These are phyloP conservation scores for Leishmania tarentolae DNA, from an alignment of 208 protist genomes.

Conservation along the genomic window DNA sequence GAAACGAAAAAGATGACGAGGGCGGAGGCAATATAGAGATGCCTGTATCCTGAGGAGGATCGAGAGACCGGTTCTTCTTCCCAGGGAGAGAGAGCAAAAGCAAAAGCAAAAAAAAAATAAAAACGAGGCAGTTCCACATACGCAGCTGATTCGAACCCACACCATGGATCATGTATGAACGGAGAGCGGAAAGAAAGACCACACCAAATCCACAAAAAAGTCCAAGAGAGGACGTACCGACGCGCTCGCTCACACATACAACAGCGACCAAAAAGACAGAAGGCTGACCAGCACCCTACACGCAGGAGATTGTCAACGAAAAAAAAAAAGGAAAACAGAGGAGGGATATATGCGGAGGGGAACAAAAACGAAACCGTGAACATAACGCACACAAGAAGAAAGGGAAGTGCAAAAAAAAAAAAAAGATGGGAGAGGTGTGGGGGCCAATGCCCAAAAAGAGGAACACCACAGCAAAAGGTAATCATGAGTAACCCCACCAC, in stretches of 20 bases:
- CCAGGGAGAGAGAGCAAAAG: not conserved
- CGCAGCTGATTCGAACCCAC: not conserved
- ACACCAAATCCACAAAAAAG: not conserved
- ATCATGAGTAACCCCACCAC: not conserved
- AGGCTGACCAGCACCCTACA: not conserved
- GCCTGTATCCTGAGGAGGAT: not conserved
- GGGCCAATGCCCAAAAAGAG: not conserved
- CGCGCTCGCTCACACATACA: not conserved
- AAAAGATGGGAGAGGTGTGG: not conserved
- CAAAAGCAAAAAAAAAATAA: not conserved
- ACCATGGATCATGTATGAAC: not conserved
- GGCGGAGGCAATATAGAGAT: not conserved
- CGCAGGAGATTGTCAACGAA: not conserved
- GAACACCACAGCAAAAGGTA: not conserved
- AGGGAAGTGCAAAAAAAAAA: not conserved
- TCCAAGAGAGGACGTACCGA: not conserved
- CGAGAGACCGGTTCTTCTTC: not conserved
- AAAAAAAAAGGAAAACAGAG: not conserved
- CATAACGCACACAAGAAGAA: not conserved
- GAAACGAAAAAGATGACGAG: not conserved
- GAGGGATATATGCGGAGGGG: not conserved
- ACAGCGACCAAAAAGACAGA: not conserved
- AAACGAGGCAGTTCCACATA: not conserved
- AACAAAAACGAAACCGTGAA: not conserved
- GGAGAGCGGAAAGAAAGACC: not conserved